Evolutionary conservation across 495 filamentous ascomycete species (phyloP).

Genomic region (Elaphomyces granulatus): DNA sequence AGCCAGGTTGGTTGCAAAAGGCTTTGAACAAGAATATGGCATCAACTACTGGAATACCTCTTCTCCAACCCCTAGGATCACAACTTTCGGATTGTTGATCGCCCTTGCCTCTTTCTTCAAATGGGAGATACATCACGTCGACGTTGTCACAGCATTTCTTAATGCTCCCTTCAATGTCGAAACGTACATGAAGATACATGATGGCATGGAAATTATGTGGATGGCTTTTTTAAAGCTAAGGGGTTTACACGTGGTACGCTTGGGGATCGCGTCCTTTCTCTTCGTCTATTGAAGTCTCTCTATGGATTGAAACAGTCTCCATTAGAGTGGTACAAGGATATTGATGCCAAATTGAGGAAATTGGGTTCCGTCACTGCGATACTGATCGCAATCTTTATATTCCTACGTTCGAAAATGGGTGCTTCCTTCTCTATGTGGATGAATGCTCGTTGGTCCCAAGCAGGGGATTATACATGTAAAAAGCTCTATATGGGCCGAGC

Average conservation of each 20-base stretch:
- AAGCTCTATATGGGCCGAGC: neutral
- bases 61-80: neutral
- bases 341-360: neutral
- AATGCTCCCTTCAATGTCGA: neutral
- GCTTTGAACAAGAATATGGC: neutral
- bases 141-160: neutral
- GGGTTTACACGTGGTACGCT: no score
- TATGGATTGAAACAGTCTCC: neutral
- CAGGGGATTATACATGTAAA: no score
- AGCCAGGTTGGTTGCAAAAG: no score
- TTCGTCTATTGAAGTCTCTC: neutral
- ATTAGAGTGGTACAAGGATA: neutral
- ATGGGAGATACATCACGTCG: neutral
- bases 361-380: neutral
- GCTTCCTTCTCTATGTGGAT: neutral
- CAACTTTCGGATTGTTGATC: neutral
- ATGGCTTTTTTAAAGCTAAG: no score
- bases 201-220: neutral
- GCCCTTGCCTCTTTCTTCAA: neutral
- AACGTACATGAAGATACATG: neutral
- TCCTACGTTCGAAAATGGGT: neutral
- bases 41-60: neutral
- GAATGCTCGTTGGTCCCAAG: no score
- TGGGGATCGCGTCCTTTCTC: no score
- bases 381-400: no score